These are phyloP conservation scores for Kandelia obovata DNA, from an alignment of 345 rosid genomes.

Conservation along the genomic window DNA sequence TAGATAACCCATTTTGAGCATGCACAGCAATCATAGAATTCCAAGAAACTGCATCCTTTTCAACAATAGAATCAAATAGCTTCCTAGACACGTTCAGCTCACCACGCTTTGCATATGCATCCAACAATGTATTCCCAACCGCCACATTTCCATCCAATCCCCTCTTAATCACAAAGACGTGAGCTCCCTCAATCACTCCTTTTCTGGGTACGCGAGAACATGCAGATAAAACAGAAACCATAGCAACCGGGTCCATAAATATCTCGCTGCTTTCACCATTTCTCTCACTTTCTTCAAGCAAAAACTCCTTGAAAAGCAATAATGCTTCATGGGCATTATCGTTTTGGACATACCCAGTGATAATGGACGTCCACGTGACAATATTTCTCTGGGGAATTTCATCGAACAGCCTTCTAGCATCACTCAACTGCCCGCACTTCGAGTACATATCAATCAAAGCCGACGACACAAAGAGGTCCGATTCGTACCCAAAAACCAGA, in stretches of 20 bases:
- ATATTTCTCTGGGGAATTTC: conserved; percentile 67
- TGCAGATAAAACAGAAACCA: conserved; percentile 72
- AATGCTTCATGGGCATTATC: conserved; percentile 49
- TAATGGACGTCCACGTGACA: conserved; percentile 87
- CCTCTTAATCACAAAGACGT: conserved; percentile 55
- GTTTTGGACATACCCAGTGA: conserved; percentile 66
- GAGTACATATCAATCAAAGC: conserved; percentile 74
- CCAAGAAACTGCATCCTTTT: conserved; percentile 68
- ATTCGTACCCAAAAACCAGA: conserved; percentile 54
- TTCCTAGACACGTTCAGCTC: conserved; percentile 47
- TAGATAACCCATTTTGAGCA: conserved; percentile 68
- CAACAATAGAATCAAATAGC: conserved; percentile 61
- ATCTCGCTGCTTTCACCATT: conserved; percentile 20
- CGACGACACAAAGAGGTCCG: conserved; percentile 74
- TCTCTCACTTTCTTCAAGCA: conserved; percentile 44
- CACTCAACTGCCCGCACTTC: conserved; percentile 50
- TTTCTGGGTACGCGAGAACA: conserved; percentile 53
- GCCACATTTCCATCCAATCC: conserved; percentile 54
- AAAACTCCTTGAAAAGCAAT: conserved; percentile 60
- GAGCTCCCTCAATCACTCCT: conserved; percentile 54
- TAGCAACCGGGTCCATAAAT: conserved; percentile 54
- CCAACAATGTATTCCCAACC: conserved; percentile 67
- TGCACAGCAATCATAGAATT: conserved; percentile 68
- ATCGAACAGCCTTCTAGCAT: conserved; percentile 68
- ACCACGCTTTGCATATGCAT: conserved; percentile 74